A percentile compares a stretch with the other conserved stretches of the same genome.
These are phyloP conservation scores for Aspergillus quadricinctus DNA, from an alignment of 2,329 filamentous ascomycete species.

Conservation along the genomic window DNA sequence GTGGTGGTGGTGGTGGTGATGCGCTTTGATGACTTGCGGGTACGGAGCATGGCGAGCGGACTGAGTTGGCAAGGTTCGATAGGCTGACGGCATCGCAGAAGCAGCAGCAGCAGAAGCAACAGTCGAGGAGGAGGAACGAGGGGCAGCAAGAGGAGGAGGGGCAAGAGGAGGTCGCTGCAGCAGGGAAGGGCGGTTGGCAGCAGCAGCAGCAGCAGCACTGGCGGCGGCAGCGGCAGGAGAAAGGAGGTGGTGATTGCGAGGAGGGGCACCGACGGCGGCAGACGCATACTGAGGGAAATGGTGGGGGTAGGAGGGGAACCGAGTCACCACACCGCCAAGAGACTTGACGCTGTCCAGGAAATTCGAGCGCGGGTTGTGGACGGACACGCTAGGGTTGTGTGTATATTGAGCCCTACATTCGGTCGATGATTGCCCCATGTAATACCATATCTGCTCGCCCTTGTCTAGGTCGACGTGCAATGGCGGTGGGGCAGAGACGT, in stretches of 20 bases:
- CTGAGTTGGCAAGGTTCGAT: constrained; percentile 36
- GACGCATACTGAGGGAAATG: constrained; percentile 19
- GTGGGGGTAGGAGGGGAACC: constrained; percentile 25
- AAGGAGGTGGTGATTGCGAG: constrained; percentile 7
- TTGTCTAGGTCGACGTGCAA: constrained; percentile 68
- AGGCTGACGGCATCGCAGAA: constrained; percentile 42
- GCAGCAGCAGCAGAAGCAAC: constrained; percentile 31
- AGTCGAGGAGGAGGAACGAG: constrained; percentile 20
- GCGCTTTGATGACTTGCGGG: constrained; percentile 33
- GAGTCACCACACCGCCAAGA: constrained; percentile 30
- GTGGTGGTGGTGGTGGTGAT: constrained; percentile 20
- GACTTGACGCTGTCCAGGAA: constrained; percentile 47
- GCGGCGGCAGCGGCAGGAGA: constrained; percentile 14
- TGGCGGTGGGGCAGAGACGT: constrained; percentile 55
- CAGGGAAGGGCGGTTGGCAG: constrained; percentile 26
- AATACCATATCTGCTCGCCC: constrained; percentile 78
- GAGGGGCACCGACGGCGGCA: neutral
- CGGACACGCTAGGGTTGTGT: constrained; percentile 58
- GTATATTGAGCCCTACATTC: constrained; percentile 90
- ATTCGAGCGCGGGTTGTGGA: constrained; percentile 47
- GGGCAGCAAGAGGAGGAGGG: constrained; percentile 26
- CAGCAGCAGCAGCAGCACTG: constrained; percentile 15
- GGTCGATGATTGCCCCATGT: constrained; percentile 79
- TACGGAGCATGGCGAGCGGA: constrained; percentile 36
- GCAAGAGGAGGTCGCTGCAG: constrained; percentile 31